phyloP scores from a whole-genome alignment of 768 basidiomycete genomes.

The Collybia mongolica region DNA sequence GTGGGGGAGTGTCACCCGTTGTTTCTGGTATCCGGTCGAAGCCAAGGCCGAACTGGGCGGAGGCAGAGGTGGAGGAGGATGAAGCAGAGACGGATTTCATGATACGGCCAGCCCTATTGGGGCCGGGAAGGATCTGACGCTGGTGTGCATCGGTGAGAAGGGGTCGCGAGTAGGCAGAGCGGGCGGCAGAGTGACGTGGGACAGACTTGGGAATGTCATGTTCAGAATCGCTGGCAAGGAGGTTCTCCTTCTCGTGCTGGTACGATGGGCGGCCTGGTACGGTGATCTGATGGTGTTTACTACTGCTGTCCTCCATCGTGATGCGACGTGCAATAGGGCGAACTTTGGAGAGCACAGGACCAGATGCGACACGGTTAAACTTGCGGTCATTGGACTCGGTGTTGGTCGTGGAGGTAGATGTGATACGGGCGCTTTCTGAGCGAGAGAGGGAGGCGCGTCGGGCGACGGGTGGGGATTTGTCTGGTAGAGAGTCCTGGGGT shows the following conservation, averaged over 20 bases:
- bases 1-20: conserved; percentile 18
- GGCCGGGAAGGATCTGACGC: conserved; percentile 43
- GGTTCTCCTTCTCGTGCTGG: conserved; percentile 50
- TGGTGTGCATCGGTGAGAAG: conserved; percentile 20
- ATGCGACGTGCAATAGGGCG: conserved; percentile 38
- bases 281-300: conserved; percentile 6
- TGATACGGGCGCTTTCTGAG: conserved; percentile 57
- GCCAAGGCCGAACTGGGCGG: conserved; percentile 41
- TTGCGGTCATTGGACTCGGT: conserved; percentile 38
- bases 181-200: conserved; percentile 12
- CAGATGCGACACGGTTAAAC: conserved; percentile 68
- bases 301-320: conserved; percentile 35
- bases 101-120: conserved; percentile 47
- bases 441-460: conserved; percentile 57
- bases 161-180: conserved; percentile 25
- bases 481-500: conserved; percentile 34
- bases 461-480: conserved; percentile 35
- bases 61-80: conserved; percentile 11
- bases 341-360: conserved; percentile 44
- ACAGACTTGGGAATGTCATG: conserved; percentile 28
- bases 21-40: conserved; percentile 37
- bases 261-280: conserved; percentile 7
- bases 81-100: conserved; percentile 34
- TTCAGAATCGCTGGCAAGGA: conserved; percentile 34
- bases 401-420: conserved; percentile 23